Evolutionary conservation across 352 stramenopile species (phyloP).

Genomic region (Bremia lactucae): DNA sequence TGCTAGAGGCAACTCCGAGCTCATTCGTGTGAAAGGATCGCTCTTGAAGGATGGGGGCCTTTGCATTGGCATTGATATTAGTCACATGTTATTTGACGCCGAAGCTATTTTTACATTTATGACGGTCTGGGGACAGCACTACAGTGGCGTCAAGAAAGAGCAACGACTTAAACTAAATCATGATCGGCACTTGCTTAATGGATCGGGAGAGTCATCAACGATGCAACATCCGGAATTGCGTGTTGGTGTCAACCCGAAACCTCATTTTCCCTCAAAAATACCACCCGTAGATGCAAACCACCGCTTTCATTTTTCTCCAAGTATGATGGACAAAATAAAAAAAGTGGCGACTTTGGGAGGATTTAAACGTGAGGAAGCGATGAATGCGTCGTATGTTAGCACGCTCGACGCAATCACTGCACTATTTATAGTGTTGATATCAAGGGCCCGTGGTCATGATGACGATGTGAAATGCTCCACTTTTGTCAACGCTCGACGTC

Average conservation of each 20-base stretch:
- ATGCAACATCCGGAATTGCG: constrained; percentile 38
- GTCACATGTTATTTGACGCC: constrained; percentile 37
- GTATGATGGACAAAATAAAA: constrained; percentile 38
- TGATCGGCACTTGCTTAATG: constrained; percentile 26
- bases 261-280: neutral
- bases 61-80: constrained; percentile 31
- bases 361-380: neutral
- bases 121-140: constrained; percentile 46
- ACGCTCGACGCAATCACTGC: constrained; percentile 42
- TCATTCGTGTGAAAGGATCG: constrained; percentile 29
- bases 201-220: constrained; percentile 7
- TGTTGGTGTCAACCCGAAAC: constrained; percentile 3
- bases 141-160: constrained; percentile 20
- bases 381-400: constrained; percentile 31
- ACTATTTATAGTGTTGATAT: constrained; percentile 37
- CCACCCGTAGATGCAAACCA: constrained; percentile 25
- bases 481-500: constrained; percentile 37
- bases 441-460: constrained; percentile 30
- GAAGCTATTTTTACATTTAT: constrained; percentile 51
- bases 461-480: constrained; percentile 37
- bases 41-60: constrained; percentile 36
- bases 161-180: constrained; percentile 25
- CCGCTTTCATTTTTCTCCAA: constrained; percentile 35
- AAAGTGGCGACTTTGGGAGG: constrained; percentile 3
- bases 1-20: constrained; percentile 7